Conservation (phyloP, 2,329 filamentous ascomycete species). For the Fusarium algeriense region DNA sequence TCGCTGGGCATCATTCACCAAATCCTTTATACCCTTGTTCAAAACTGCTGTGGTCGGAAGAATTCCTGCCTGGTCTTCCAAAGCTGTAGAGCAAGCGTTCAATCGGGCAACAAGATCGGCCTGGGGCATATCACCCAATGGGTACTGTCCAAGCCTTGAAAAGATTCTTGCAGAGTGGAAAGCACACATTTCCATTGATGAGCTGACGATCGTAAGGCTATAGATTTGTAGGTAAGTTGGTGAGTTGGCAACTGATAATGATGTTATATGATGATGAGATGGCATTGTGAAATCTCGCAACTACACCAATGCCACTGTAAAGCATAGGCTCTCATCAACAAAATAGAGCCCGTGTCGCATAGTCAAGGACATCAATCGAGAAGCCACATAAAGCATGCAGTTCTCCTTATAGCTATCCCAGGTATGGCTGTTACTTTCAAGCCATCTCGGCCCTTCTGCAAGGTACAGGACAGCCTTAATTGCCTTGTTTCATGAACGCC, state of each 20-base stretch:
- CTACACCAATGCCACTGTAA: no score
- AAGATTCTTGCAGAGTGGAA: conserved; percentile 32
- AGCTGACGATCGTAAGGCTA: conserved; percentile 7
- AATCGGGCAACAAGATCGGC: neutral
- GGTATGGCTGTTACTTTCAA: neutral
- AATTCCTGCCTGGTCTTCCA: conserved; percentile 3
- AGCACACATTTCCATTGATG: conserved; percentile 24
- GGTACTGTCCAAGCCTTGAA: conserved; percentile 24
- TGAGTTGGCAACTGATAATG: no score
- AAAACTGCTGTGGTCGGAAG: conserved; percentile 1
- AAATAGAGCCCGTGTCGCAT: neutral
- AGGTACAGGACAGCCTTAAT: neutral
- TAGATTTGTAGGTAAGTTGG: fast-evolving
- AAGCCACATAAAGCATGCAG: neutral
- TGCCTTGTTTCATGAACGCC: neutral
- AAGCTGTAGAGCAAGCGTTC: neutral
- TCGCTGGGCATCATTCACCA: conserved; percentile 12
- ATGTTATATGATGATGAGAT: no score
- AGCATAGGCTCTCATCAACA: no score
- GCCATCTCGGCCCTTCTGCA: neutral
- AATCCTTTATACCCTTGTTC: conserved; percentile 18
- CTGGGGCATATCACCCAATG: conserved; percentile 16
- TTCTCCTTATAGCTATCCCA: no score
- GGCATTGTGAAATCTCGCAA: no score
- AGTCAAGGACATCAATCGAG: neutral